Evolutionary conservation across 2,329 filamentous ascomycete species (phyloP), one percentile per base, ranked within the genome.

Genomic region (Sporothrix sp.): DNA sequence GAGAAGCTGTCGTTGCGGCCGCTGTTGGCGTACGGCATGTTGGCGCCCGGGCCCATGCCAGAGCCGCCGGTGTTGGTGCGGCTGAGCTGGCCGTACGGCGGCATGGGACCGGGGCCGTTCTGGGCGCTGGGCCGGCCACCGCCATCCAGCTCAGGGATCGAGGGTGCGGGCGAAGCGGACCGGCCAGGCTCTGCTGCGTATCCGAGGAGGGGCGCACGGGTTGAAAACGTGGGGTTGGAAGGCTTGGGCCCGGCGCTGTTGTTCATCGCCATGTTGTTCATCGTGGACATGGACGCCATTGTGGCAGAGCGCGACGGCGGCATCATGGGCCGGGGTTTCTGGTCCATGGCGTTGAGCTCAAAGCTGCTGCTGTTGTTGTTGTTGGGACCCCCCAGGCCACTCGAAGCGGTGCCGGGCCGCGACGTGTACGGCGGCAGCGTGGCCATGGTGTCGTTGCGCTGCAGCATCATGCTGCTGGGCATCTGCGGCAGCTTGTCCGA

Each of bases 351-450:
- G 55, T 66, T 74, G 54, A 78, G 73, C 64, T 78, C 78, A 50
- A 73, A 71, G 58, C 63, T 68, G 16, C 68, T 40, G 47, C 28
- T 16, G 36, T 21, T 40, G 36, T 28, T 23, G 30, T 20, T 14
- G 2, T 14, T 21, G n/a, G 8, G 11, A 16, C 42, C 42, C 10
- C 27, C 27, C 7, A 13, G 14, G 5, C 39, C 37, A 20, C 39
- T 38, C 25, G 42, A 69, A 3, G 76, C 73, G 1, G 78, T 81
- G 48, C 68, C 73, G 16, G 78, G 76, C 48, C 75, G 74, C 8
- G 82, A 82, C 3, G 71, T 70, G 62, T 87, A 86, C 3, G 71
- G 63, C 0, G 83, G 81, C 7, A 86, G 66, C 0, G 82, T 84
- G 1, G 72, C 61, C 59, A 75, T 74, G 2, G 81, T 84, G 30